Conservation (phyloP, 2,329 filamentous ascomycete genomes). For the Coniochaeta ligniaria region DNA sequence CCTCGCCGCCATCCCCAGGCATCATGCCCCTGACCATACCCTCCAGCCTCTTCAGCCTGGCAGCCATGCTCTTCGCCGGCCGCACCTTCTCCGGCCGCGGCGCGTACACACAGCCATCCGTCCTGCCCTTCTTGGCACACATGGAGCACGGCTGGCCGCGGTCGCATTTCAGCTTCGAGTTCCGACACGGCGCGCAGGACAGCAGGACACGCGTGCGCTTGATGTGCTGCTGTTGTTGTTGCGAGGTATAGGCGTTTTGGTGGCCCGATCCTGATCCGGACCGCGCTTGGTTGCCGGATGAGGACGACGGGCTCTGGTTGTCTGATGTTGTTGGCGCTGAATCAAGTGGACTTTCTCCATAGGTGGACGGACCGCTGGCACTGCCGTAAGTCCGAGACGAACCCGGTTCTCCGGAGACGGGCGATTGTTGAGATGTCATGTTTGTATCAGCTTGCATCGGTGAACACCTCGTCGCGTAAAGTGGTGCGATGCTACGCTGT, state of each 20-base stretch:
- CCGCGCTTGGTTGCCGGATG: background rate
- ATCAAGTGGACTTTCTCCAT: background rate
- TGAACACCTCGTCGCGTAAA: too few species aligned
- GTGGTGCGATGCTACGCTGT: too few species aligned
- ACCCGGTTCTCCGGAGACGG: background rate
- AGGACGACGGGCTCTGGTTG: background rate
- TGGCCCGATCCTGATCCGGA: background rate
- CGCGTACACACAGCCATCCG: constrained; percentile 40
- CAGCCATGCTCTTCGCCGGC: constrained; percentile 43
- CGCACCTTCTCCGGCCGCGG: constrained; percentile 32
- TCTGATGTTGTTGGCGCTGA: background rate
- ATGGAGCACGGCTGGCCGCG: constrained; percentile 43
- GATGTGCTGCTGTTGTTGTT: background rate
- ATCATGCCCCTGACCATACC: constrained; percentile 51
- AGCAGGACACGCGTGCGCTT: constrained; percentile 44
- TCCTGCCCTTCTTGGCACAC: constrained; percentile 41
- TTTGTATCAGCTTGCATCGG: background rate
- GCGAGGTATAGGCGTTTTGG: background rate
- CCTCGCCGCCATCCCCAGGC: constrained; percentile 25
- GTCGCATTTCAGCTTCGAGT: constrained; percentile 51
- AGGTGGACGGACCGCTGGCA: background rate
- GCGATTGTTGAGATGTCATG: background rate
- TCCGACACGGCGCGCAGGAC: constrained; percentile 44
- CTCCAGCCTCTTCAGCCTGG: constrained; percentile 46
- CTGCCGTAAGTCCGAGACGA: background rate